Evolutionary conservation across 2,329 filamentous ascomycete genomes (phyloP).

Genomic region (Herpotrichia juniperi): DNA sequence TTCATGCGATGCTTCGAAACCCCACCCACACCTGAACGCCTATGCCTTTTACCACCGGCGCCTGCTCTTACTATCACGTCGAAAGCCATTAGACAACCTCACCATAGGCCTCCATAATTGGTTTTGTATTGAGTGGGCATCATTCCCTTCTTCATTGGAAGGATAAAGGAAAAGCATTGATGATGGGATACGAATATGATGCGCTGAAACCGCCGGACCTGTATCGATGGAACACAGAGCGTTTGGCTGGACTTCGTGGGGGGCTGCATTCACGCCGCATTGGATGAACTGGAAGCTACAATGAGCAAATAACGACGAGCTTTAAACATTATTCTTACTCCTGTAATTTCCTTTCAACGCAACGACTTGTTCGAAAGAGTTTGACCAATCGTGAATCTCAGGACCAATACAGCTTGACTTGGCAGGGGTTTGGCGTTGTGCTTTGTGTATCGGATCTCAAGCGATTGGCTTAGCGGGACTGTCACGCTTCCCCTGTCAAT

Average conservation of each 20-base stretch:
- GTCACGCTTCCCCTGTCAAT: not conserved
- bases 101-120: not conserved
- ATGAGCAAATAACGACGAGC: slow-evolving; percentile 4
- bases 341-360: slow-evolving; percentile 11
- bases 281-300: slow-evolving; percentile 4
- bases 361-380: slow-evolving; percentile 6
- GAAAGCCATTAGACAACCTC: not conserved
- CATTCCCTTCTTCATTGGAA: slow-evolving; percentile 24
- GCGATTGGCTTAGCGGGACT: slow-evolving; percentile 26
- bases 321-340: slow-evolving; percentile 15
- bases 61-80: slow-evolving; percentile 1
- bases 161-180: slow-evolving; percentile 18
- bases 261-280: slow-evolving; percentile 9
- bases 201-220: slow-evolving; percentile 26
- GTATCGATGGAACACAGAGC: slow-evolving; percentile 27
- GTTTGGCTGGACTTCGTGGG: slow-evolving; percentile 20
- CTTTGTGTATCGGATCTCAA: slow-evolving; percentile 8
- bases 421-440: slow-evolving; percentile 20
- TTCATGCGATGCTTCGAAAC: slow-evolving; percentile 10
- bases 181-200: slow-evolving; percentile 18
- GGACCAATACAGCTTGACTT: slow-evolving; percentile 10
- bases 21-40: not conserved
- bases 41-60: not conserved
- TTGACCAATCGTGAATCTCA: slow-evolving; percentile 20
- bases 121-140: not conserved